phyloP scores from a whole-genome alignment of 495 filamentous ascomycete species.

The Amphirosellinia nigrospora region DNA sequence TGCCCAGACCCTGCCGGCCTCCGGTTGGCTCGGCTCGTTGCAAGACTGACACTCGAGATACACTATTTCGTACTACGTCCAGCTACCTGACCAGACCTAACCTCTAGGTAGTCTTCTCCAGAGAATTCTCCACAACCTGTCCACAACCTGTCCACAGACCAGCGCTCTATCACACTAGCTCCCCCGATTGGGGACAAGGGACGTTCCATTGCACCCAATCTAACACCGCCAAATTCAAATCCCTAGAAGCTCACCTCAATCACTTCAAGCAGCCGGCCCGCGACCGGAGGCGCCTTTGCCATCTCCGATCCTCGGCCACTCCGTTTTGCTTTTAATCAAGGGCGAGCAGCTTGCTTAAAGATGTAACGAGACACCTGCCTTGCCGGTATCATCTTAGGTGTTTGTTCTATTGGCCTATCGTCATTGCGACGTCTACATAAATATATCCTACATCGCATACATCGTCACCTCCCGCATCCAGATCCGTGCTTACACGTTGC shows the following conservation, averaged over 20 bases:
- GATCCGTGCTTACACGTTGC: neutral
- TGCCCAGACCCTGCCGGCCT: slow-evolving; percentile 8
- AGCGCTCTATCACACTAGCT: slow-evolving; percentile 4
- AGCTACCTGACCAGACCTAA: no score
- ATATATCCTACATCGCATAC: neutral
- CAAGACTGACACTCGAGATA: neutral
- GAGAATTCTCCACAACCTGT: neutral
- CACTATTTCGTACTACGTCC: no score
- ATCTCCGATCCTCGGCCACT: slow-evolving; percentile 29
- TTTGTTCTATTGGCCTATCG: neutral
- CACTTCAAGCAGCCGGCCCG: slow-evolving; percentile 10
- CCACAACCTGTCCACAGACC: slow-evolving; percentile 1
- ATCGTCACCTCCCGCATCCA: neutral
- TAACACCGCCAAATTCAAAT: slow-evolving; percentile 19
- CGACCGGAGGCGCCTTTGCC: slow-evolving; percentile 26
- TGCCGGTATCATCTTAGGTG: neutral
- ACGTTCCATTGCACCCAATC: slow-evolving; percentile 12
- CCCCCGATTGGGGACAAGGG: neutral
- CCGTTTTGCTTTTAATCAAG: neutral
- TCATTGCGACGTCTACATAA: slow-evolving; percentile 2
- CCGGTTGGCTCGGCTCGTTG: slow-evolving; percentile 1
- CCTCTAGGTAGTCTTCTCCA: neutral
- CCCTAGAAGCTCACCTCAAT: neutral
- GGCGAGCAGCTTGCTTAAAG: neutral
- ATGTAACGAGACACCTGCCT: neutral